phyloP scores from a whole-genome alignment of 2,329 filamentous ascomycete species.

The Beauveria rudraprayagi region DNA sequence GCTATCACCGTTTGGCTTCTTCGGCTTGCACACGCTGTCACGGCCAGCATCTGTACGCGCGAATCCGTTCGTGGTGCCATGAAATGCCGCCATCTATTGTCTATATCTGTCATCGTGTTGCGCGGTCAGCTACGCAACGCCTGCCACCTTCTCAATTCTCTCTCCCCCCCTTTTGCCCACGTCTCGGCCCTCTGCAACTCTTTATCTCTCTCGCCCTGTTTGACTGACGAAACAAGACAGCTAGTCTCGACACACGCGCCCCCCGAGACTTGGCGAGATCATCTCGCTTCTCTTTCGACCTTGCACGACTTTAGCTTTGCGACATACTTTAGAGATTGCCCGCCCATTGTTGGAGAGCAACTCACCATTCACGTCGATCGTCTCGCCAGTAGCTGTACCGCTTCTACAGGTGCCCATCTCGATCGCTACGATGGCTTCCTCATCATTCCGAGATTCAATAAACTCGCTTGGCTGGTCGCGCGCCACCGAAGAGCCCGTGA shows the following conservation, averaged over 20 bases:
- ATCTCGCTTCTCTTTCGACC: background rate
- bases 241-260: constrained; percentile 1
- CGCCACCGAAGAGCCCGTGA: constrained; percentile 70
- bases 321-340: background rate
- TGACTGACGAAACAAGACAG: constrained; percentile 7
- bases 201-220: background rate
- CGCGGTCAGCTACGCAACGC: constrained; percentile 4
- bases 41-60: background rate
- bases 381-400: constrained; percentile 5
- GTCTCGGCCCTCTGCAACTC: background rate
- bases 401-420: constrained; percentile 2
- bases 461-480: constrained; percentile 93
- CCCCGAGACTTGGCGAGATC: background rate
- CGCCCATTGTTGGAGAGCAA: constrained; percentile 4
- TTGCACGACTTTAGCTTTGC: background rate
- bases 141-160: background rate
- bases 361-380: constrained; percentile 5
- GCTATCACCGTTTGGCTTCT: background rate
- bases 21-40: background rate
- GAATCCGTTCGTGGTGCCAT: background rate
- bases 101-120: background rate
- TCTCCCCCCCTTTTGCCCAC: background rate
- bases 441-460: constrained; percentile 87
- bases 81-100: background rate
- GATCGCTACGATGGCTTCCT: constrained; percentile 61